Conservation (phyloP, 495 filamentous ascomycete species). For the Penicillium malachiteum region DNA sequence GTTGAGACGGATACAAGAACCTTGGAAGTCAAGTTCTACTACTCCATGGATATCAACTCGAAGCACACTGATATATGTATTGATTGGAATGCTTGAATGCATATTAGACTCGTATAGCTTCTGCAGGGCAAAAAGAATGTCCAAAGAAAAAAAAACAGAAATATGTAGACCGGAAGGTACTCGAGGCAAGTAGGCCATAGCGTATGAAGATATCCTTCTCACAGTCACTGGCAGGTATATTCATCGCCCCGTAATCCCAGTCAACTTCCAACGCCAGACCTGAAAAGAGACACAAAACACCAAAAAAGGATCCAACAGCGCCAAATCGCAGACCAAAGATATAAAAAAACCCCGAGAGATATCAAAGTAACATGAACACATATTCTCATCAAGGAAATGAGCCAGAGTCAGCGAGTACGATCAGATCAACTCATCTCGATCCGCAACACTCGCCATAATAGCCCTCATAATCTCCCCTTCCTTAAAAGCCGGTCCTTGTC, state of each 20-base stretch:
- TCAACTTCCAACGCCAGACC: background rate
- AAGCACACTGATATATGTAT: too few relatives aligned
- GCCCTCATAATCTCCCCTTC: conserved; percentile 70
- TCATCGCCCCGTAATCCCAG: background rate
- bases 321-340: background rate
- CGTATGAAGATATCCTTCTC: too few relatives aligned
- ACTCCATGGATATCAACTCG: too few relatives aligned
- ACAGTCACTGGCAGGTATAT: background rate
- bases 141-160: too few relatives aligned
- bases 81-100: too few relatives aligned
- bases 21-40: too few relatives aligned
- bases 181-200: too few relatives aligned
- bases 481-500: conserved; percentile 85
- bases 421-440: conserved; percentile 72
- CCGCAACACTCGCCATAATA: conserved; percentile 75
- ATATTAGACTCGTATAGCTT: too few relatives aligned
- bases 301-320: background rate
- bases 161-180: too few relatives aligned
- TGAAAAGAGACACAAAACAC: background rate
- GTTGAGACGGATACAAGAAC: too few relatives aligned
- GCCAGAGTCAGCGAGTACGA: background rate
- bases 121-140: too few relatives aligned
- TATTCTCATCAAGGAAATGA: conserved; percentile 8
- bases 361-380: conserved; percentile 1
- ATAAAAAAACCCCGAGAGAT: background rate